These are phyloP conservation scores for Zostera marina DNA, from an alignment of 116 monocot species.

Conservation along the genomic window DNA sequence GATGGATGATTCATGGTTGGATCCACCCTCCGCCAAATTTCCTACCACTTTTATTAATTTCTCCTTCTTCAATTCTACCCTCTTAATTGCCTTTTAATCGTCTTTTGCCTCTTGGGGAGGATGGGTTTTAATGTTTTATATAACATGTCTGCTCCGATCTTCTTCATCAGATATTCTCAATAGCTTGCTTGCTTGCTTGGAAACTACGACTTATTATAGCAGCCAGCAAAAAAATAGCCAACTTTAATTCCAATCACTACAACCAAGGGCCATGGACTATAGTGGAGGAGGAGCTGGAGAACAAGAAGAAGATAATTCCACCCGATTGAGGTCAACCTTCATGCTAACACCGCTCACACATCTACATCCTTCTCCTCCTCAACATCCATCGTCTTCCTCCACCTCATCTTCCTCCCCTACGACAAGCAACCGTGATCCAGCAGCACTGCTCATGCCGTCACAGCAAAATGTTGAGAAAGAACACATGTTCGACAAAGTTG, in stretches of 20 bases:
- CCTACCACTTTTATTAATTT: too few relatives aligned
- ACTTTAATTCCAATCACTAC: not conserved
- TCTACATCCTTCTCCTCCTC: not conserved
- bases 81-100: too few relatives aligned
- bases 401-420: constrained; percentile 1
- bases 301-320: not conserved
- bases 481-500: constrained; percentile 60
- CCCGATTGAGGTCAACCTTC: not conserved
- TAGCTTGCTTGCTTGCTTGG: too few relatives aligned
- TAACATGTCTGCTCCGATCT: too few relatives aligned
- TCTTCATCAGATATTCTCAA: too few relatives aligned
- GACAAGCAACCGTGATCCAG: not conserved
- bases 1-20: too few relatives aligned
- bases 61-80: too few relatives aligned
- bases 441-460: not conserved
- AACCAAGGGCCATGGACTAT: not conserved
- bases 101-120: too few relatives aligned
- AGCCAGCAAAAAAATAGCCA: not conserved
- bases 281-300: not conserved
- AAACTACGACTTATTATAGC: not conserved
- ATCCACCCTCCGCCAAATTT: too few relatives aligned
- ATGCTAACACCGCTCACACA: not conserved
- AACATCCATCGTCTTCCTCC: not conserved
- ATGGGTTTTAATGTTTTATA: too few relatives aligned
- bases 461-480: constrained; percentile 21